Conservation (phyloP, 257 asterid species). For the Eustoma russellianum region DNA sequence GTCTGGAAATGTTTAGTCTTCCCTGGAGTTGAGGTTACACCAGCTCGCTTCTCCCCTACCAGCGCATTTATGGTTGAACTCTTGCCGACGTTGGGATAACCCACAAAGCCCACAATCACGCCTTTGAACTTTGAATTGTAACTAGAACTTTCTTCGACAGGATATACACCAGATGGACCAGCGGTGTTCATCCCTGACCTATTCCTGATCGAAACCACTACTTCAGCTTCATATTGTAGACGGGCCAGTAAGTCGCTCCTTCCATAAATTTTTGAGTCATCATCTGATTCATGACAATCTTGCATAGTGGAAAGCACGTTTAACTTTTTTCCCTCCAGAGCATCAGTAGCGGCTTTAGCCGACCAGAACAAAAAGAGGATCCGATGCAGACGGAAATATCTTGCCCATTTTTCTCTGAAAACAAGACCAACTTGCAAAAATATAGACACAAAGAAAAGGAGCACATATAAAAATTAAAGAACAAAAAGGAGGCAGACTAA, state of each 20-base stretch:
- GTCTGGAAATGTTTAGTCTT: constrained; percentile 98
- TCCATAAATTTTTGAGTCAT: constrained; percentile 54
- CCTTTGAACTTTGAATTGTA: constrained; percentile 17
- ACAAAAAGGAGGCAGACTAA: constrained; percentile 19
- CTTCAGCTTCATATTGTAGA: constrained; percentile 83
- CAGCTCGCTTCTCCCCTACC: constrained; percentile 87
- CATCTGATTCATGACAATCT: constrained; percentile 25
- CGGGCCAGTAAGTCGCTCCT: constrained; percentile 78
- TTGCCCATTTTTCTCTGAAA: constrained; percentile 78
- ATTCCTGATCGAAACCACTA: constrained; percentile 49
- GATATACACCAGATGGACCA: constrained; percentile 15
- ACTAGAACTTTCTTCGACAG: constrained; percentile 17
- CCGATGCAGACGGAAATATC: constrained; percentile 59
- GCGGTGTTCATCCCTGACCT: constrained; percentile 17
- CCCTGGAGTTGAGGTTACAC: constrained; percentile 99
- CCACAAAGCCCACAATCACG: constrained; percentile 89
- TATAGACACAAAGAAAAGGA: background rate
- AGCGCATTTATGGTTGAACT: constrained; percentile 96
- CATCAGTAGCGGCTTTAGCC: constrained; percentile 90
- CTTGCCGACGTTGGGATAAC: constrained; percentile 98
- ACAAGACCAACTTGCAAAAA: constrained; percentile 3
- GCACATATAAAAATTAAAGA: constrained; percentile 4
- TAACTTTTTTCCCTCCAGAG: constrained; percentile 50
- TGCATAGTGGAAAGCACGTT: constrained; percentile 18
- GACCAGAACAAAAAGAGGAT: constrained; percentile 96